Conservation (phyloP, 352 stramenopile genomes). For the Thalassiosira pacifica region DNA sequence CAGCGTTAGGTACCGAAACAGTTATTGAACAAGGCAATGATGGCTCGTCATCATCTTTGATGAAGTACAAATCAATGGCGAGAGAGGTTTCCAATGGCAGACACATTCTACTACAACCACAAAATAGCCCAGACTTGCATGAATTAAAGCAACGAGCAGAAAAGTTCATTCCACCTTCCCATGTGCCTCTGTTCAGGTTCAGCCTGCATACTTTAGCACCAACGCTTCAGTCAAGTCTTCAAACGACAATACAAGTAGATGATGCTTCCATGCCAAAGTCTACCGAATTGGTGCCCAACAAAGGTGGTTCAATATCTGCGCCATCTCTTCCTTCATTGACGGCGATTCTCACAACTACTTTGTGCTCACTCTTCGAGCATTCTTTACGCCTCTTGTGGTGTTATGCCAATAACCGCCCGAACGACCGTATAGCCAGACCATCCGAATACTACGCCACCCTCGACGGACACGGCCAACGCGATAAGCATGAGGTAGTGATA, state of each 20-base stretch:
- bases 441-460: conserved; percentile 74
- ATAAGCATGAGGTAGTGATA: conserved; percentile 74
- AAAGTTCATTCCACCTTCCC: conserved; percentile 30
- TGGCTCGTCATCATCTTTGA: conserved; percentile 25
- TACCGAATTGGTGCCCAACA: conserved; percentile 3
- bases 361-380: conserved; percentile 70
- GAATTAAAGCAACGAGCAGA: conserved; percentile 1
- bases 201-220: conserved; percentile 27
- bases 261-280: conserved; percentile 3
- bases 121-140: no score
- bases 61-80: conserved; percentile 47
- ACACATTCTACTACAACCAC: conserved; percentile 16
- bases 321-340: conserved; percentile 10
- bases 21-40: conserved; percentile 18
- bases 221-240: conserved; percentile 11
- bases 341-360: conserved; percentile 49
- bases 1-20: not conserved
- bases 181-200: conserved; percentile 33
- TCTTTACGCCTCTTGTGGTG: conserved; percentile 72
- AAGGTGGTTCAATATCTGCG: not conserved
- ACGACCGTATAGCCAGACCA: conserved; percentile 59
- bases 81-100: conserved; percentile 22
- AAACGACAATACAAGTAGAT: not conserved
- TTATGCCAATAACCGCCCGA: conserved; percentile 53
- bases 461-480: conserved; percentile 74